phyloP scores from a whole-genome alignment of 129 eudicot genomes.

The Calendula officinalis region DNA sequence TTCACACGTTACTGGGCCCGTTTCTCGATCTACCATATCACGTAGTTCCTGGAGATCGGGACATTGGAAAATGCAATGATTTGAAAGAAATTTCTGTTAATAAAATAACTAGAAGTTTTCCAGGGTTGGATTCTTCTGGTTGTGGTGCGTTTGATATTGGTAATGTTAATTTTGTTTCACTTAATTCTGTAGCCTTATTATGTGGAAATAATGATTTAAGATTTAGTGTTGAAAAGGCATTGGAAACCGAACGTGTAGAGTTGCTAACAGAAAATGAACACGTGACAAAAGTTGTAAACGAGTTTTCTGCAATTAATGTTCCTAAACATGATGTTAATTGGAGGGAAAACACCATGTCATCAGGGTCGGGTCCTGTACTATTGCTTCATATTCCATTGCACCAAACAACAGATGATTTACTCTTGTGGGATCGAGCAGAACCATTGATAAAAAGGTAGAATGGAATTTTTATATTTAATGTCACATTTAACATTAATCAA shows the following conservation, averaged over 20 bases:
- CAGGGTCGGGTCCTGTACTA: slow-evolving; percentile 59
- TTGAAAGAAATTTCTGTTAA: slow-evolving; percentile 33
- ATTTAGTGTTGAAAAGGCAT: slow-evolving; percentile 45
- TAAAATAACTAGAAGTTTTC: slow-evolving; percentile 44
- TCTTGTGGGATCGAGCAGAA: slow-evolving; percentile 7
- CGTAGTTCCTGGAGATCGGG: slow-evolving; percentile 58
- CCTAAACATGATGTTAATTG: slow-evolving; percentile 36
- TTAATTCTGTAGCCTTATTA: slow-evolving; percentile 50
- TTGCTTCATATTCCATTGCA: slow-evolving; percentile 63
- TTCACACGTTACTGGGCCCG: slow-evolving; percentile 46
- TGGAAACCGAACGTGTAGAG: slow-evolving; percentile 47
- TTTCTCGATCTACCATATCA: slow-evolving; percentile 54
- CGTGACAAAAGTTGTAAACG: slow-evolving; percentile 1
- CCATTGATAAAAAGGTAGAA: slow-evolving; percentile 30
- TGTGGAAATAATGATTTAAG: slow-evolving; percentile 51
- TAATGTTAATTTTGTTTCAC: slow-evolving; percentile 47
- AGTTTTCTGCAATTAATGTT: slow-evolving; percentile 25
- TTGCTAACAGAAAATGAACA: slow-evolving; percentile 30
- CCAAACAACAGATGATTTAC: slow-evolving; percentile 21
- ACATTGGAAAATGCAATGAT: slow-evolving; percentile 45
- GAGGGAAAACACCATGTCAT: slow-evolving; percentile 45
- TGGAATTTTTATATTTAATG: neutral
- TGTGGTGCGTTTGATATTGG: slow-evolving; percentile 53
- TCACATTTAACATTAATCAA: slow-evolving; percentile 5
- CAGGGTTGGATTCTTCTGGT: slow-evolving; percentile 49